Conservation (phyloP, 1,139 yeast genomes). For the Geotrichum cucujoidarum region DNA sequence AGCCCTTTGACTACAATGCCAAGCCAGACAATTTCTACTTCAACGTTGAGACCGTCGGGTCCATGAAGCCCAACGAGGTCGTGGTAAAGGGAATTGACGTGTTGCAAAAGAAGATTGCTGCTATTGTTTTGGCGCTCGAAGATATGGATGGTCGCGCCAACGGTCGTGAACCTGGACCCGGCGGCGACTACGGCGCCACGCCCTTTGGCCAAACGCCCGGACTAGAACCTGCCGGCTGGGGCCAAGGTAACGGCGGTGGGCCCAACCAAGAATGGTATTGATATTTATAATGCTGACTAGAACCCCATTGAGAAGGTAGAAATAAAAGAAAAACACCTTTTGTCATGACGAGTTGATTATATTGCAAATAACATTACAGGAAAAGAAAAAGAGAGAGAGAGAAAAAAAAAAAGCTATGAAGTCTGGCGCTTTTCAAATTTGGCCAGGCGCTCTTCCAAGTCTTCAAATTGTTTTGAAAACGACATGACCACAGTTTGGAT, state of each 20-base stretch:
- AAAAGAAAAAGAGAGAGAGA: not conserved
- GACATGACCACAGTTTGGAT: constrained; percentile 15
- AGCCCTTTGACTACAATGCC: constrained; percentile 79
- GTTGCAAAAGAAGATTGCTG: constrained; percentile 85
- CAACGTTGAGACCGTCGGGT: constrained; percentile 90
- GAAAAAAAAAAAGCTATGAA: too few species aligned
- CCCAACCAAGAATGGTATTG: constrained; percentile 11
- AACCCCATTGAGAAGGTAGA: not conserved
- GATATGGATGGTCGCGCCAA: constrained; percentile 29
- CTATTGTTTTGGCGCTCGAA: constrained; percentile 76
- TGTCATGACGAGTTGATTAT: not conserved
- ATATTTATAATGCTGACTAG: constrained; percentile 1
- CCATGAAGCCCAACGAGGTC: constrained; percentile 82
- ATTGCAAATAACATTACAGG: not conserved
- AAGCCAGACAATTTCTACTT: constrained; percentile 75
- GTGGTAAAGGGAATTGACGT: constrained; percentile 78
- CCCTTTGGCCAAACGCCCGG: constrained; percentile 18
- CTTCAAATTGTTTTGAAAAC: constrained; percentile 4
- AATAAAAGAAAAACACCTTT: not conserved
- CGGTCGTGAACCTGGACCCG: constrained; percentile 7
- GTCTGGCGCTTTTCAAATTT: constrained; percentile 4
- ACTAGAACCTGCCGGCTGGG: constrained; percentile 5
- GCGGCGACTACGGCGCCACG: constrained; percentile 13
- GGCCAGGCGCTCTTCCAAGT: not conserved
- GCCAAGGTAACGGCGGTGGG: constrained; percentile 12